Evolutionary conservation across 805 yeast species (phyloP).

Genomic region (Huiozyma naganishii): DNA sequence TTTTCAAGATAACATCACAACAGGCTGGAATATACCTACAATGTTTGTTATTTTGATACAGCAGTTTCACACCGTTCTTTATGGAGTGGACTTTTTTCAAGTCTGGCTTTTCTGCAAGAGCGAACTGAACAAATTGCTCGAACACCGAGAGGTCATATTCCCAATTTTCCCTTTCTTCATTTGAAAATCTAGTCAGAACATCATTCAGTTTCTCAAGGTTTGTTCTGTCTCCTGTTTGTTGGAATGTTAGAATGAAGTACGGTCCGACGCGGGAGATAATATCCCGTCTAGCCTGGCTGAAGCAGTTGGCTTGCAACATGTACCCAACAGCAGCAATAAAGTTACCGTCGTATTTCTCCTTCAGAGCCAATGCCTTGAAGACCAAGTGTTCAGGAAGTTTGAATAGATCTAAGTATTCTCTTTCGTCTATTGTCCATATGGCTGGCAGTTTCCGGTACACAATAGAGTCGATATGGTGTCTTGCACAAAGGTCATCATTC

Average conservation of each 20-base stretch:
- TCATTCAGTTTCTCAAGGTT: conserved; percentile 29
- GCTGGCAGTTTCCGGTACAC: conserved; percentile 19
- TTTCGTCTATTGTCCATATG: conserved; percentile 5
- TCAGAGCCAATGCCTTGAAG: conserved; percentile 50
- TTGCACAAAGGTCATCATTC: conserved; percentile 35
- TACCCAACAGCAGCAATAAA: conserved; percentile 50
- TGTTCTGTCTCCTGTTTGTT: conserved; percentile 26
- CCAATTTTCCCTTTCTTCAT: conserved; percentile 37
- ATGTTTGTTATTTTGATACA: conserved; percentile 27
- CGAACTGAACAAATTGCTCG: conserved; percentile 34
- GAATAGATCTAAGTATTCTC: conserved; percentile 28
- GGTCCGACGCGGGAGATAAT: conserved; percentile 63
- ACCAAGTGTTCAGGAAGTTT: conserved; percentile 40
- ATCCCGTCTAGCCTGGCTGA: conserved; percentile 53
- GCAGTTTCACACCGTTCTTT: conserved; percentile 35
- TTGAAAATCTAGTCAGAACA: conserved; percentile 36
- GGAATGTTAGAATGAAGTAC: conserved; percentile 32
- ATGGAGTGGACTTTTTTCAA: conserved; percentile 30
- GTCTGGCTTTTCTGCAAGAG: conserved; percentile 17
- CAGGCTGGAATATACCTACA: conserved; percentile 35
- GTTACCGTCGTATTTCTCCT: conserved; percentile 39
- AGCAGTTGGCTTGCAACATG: conserved; percentile 48
- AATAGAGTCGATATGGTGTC: conserved; percentile 29
- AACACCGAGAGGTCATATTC: conserved; percentile 49
- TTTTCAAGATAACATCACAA: conserved; percentile 41